Percentiles rank a stretch among this genome's conserved stretches.
These are phyloP conservation scores for Cubamyces sp. DNA, from an alignment of 768 basidiomycete genomes.

Conservation along the genomic window DNA sequence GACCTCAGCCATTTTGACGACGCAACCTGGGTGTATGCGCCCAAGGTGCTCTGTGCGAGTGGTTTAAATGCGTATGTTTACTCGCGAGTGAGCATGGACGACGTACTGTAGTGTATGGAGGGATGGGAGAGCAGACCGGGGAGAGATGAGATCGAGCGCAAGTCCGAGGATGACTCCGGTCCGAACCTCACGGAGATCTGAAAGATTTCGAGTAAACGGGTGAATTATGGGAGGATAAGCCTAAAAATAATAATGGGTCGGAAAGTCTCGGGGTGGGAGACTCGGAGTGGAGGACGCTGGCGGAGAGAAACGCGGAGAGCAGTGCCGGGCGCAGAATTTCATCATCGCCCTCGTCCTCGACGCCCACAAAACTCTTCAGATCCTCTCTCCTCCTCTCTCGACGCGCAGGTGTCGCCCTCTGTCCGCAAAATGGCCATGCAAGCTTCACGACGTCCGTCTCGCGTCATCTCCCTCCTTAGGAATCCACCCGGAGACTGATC, in stretches of 20 bases:
- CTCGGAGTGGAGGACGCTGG: background rate
- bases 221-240: background rate
- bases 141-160: background rate
- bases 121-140: background rate
- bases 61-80: background rate
- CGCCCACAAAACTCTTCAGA: conserved; percentile 1
- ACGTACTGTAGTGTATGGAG: background rate
- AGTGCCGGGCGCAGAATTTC: conserved; percentile 11
- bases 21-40: background rate
- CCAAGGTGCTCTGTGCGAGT: background rate
- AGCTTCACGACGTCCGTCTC: conserved; percentile 21
- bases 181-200: conserved; percentile 12
- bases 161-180: conserved; percentile 7
- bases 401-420: conserved; percentile 24
- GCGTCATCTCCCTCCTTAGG: background rate
- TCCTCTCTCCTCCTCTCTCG: background rate
- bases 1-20: conserved; percentile 29
- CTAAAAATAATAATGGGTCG: background rate
- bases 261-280: conserved; percentile 5
- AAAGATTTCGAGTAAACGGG: background rate
- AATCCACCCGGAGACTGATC: conserved; percentile 16
- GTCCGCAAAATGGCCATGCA: conserved; percentile 19
- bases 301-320: background rate
- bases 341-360: conserved; percentile 17
- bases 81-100: background rate